Evolutionary conservation across 163 green algal genomes (phyloP).

Genomic region (Trebouxiophyceae sp.): DNA sequence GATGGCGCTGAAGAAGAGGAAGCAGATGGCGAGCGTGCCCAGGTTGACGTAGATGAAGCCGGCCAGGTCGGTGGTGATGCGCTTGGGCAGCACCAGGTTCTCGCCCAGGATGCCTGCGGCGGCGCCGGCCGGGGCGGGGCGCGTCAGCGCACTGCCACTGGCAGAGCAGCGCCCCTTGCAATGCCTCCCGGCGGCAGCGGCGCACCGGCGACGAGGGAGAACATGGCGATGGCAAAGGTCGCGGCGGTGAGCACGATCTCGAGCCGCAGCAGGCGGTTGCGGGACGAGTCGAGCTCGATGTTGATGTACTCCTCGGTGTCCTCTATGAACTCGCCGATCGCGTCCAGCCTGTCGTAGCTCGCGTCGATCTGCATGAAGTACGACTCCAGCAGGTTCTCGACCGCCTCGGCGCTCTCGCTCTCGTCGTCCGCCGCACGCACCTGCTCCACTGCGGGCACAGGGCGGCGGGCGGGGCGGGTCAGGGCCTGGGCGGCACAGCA

Average conservation of each 20-base stretch:
- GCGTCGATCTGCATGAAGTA: conserved; percentile 57
- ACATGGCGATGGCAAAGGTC: conserved; percentile 63
- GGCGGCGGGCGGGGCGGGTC: no score
- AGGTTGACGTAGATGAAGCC: conserved; percentile 45
- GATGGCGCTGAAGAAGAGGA: conserved; percentile 39
- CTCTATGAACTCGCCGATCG: conserved; percentile 47
- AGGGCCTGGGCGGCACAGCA: no score
- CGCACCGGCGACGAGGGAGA: conserved; percentile 47
- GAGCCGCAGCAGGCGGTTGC: conserved; percentile 69
- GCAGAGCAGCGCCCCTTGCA: no score
- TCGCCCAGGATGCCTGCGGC: conserved; percentile 74
- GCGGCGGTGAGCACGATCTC: conserved; percentile 67
- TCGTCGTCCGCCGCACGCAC: neutral
- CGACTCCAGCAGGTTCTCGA: conserved; percentile 61
- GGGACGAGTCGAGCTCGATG: conserved; percentile 59
- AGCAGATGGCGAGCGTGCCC: conserved; percentile 21
- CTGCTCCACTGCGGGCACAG: neutral
- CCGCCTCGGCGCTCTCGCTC: conserved; percentile 27
- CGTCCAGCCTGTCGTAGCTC: conserved; percentile 52
- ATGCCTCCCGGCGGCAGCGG: no score
- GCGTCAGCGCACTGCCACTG: no score
- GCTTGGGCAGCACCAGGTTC: conserved; percentile 65
- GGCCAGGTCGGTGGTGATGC: conserved; percentile 37
- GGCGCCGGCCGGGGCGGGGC: neutral
- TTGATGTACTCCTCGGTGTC: conserved; percentile 48